Conservation (phyloP, 495 filamentous ascomycete species). For the Penicillium lividum region DNA sequence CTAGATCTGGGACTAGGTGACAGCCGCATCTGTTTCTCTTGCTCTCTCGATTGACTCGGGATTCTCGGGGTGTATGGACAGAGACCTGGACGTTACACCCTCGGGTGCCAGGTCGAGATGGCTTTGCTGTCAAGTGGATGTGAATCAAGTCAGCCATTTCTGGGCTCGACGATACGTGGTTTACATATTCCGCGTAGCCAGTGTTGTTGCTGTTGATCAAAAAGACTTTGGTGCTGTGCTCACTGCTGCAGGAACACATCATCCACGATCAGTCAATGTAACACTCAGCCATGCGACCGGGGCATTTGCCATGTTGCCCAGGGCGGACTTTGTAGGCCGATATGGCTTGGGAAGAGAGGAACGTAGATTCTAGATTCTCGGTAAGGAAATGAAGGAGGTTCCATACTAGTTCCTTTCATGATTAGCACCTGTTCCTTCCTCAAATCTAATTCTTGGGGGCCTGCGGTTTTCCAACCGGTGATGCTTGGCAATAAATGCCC, state of each 20-base stretch:
- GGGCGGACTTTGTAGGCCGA: not conserved
- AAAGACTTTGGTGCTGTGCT: not conserved
- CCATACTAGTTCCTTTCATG: too few relatives aligned
- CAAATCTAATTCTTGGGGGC: too few relatives aligned
- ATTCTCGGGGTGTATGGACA: not conserved
- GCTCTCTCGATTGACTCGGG: not conserved
- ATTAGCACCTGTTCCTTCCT: too few relatives aligned
- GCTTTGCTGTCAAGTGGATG: not conserved
- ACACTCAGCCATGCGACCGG: conserved; percentile 28
- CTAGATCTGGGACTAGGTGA: not conserved
- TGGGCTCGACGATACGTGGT: not conserved
- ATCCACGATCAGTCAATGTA: conserved; percentile 20
- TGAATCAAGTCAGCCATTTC: not conserved
- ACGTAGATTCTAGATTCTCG: not conserved
- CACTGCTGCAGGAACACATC: conserved; percentile 23
- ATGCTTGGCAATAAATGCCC: too few relatives aligned
- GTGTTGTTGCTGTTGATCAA: not conserved
- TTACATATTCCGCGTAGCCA: not conserved
- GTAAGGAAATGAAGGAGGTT: too few relatives aligned
- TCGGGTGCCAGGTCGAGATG: not conserved
- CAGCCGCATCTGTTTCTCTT: not conserved
- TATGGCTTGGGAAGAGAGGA: not conserved
- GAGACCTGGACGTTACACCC: not conserved
- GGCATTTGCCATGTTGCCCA: conserved; percentile 22
- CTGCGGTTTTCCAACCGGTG: too few relatives aligned